Conservation (phyloP, 345 rosid genomes). For the Euphorbia peplus region DNA sequence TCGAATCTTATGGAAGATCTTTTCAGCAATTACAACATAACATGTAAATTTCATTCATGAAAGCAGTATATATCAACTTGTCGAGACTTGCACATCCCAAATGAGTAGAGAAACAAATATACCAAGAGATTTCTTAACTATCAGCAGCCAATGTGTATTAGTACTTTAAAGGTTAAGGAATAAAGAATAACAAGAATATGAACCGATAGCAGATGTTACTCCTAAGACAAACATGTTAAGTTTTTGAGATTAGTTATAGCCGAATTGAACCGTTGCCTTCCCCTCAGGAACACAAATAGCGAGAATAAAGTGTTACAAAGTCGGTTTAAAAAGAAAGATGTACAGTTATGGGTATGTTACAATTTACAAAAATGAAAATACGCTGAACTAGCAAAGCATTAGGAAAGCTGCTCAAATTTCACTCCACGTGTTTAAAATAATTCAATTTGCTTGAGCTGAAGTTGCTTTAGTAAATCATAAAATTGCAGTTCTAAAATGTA, state of each 20-base stretch:
- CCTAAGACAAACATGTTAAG: neutral
- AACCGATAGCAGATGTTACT: neutral
- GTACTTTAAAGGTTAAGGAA: neutral
- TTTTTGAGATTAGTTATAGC: neutral
- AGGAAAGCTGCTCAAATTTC: neutral
- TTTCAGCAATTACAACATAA: neutral
- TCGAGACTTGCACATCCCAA: neutral
- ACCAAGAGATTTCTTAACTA: neutral
- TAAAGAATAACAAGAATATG: neutral
- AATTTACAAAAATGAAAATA: neutral
- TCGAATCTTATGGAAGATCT: neutral
- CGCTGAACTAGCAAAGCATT: neutral
- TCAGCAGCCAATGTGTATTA: neutral
- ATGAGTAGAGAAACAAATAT: neutral
- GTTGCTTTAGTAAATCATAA: constrained; percentile 1
- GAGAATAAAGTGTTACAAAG: neutral
- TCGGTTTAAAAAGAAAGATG: neutral
- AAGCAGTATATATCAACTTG: neutral
- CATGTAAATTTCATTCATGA: neutral
- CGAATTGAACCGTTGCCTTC: neutral
- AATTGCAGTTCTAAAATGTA: neutral
- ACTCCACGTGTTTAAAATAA: neutral
- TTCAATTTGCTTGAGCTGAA: neutral
- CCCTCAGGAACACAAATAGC: neutral
- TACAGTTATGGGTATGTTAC: neutral